Conservation (phyloP, 1,139 yeast genomes). For the Taiozyma onychis region DNA sequence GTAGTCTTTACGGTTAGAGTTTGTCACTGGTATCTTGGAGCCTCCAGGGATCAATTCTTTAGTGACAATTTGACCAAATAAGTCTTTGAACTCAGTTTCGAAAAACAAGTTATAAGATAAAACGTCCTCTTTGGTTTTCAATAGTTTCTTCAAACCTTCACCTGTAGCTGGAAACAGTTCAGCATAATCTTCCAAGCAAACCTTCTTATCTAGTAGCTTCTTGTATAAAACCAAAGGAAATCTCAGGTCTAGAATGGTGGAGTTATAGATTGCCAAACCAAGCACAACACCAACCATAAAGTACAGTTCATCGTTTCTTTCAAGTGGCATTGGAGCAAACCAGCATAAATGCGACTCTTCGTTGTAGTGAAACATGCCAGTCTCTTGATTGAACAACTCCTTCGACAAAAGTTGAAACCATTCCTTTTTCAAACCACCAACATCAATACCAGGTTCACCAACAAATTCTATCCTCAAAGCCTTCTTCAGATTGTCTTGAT, state of each 20-base stretch:
- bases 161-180: constrained; percentile 67
- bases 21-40: constrained; percentile 42
- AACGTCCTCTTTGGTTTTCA: constrained; percentile 44
- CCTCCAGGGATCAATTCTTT: constrained; percentile 59
- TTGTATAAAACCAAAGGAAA: constrained; percentile 78
- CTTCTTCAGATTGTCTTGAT: constrained; percentile 63
- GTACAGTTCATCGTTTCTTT: constrained; percentile 41
- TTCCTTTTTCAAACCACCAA: constrained; percentile 89
- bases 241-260: constrained; percentile 74
- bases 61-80: constrained; percentile 34
- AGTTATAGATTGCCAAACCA: constrained; percentile 87
- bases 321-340: constrained; percentile 53
- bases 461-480: constrained; percentile 72
- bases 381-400: constrained; percentile 60
- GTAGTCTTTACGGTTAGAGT: constrained; percentile 50
- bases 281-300: constrained; percentile 78
- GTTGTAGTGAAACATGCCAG: constrained; percentile 56
- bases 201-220: constrained; percentile 53
- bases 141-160: constrained; percentile 47
- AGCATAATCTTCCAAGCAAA: constrained; percentile 56
- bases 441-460: constrained; percentile 90
- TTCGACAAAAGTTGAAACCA: constrained; percentile 79
- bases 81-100: constrained; percentile 38
- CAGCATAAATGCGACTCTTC: constrained; percentile 72
- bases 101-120: constrained; percentile 43